Evolutionary conservation across 805 yeast species (phyloP).

Genomic region (Ogataea trehalophila): DNA sequence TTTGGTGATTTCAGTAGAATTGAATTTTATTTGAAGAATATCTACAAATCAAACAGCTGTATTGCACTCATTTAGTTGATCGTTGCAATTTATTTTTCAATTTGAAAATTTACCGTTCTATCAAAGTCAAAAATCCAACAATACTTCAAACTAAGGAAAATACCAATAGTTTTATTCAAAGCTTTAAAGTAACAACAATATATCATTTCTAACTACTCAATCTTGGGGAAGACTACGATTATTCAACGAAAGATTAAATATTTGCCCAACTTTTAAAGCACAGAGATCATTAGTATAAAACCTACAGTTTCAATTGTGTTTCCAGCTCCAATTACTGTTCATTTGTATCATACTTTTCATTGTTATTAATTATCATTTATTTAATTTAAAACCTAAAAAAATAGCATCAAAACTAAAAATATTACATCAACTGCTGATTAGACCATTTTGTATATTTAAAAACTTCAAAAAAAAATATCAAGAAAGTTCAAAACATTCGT

Average conservation of each 20-base stretch:
- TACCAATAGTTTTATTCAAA: background rate
- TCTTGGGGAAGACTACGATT: constrained; percentile 1
- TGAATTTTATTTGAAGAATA: constrained; percentile 7
- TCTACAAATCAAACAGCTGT: constrained; percentile 5
- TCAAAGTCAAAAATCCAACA: background rate
- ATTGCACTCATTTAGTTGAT: constrained; percentile 30
- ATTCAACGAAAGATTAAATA: background rate
- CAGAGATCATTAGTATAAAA: background rate
- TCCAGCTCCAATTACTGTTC: background rate
- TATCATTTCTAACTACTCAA: background rate
- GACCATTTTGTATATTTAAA: too few relatives aligned
- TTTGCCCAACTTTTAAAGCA: background rate
- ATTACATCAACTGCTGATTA: background rate
- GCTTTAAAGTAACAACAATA: background rate
- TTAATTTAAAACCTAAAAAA: background rate
- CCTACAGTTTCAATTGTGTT: constrained; percentile 1
- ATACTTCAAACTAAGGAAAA: background rate
- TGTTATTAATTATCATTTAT: background rate
- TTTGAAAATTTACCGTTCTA: background rate
- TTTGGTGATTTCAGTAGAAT: constrained; percentile 12
- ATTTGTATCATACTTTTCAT: constrained; percentile 1
- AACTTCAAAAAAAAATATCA: background rate
- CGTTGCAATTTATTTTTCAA: constrained; percentile 20
- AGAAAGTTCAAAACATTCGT: background rate
- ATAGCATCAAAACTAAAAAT: background rate